Conservation (phyloP, 257 asterid species). For the Petunia secreta region DNA sequence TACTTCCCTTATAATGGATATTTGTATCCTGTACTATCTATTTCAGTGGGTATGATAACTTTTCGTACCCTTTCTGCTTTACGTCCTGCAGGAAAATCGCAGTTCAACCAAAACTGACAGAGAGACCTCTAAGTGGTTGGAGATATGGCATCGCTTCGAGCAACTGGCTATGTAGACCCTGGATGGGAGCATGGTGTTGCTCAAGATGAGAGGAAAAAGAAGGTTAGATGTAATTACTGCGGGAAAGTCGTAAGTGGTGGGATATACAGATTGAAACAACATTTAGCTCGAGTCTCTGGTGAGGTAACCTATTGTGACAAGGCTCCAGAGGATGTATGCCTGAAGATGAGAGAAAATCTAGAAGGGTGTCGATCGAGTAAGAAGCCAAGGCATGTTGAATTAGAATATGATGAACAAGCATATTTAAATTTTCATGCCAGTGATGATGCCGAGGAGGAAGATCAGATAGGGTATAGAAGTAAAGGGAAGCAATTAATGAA, state of each 20-base stretch:
- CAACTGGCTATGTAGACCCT: conserved; percentile 78
- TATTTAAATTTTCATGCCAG: conserved; percentile 58
- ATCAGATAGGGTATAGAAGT: conserved; percentile 56
- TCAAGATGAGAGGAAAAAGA: conserved; percentile 87
- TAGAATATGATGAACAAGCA: conserved; percentile 72
- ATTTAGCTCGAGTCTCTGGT: conserved; percentile 85
- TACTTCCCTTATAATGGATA: neutral
- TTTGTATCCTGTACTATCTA: neutral
- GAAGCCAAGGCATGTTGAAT: conserved; percentile 67
- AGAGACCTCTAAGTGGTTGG: conserved; percentile 39
- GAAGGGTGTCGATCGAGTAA: conserved; percentile 85
- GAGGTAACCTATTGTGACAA: conserved; percentile 90
- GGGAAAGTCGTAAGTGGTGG: conserved; percentile 95
- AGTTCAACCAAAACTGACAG: conserved; percentile 14
- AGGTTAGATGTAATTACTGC: conserved; percentile 87
- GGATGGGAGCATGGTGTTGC: conserved; percentile 97
- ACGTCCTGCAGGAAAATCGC: conserved; percentile 27
- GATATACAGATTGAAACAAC: conserved; percentile 88
- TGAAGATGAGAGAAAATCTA: conserved; percentile 73
- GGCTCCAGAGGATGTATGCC: conserved; percentile 83
- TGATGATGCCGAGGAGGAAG: conserved; percentile 68
- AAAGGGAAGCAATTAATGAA: conserved; percentile 69
- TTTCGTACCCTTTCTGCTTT: conserved; percentile 8
- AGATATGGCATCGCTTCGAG: conserved; percentile 70
- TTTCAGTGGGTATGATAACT: neutral